These are phyloP conservation scores for Pythium volutum DNA, from an alignment of 352 stramenopile genomes.

Conservation along the genomic window DNA sequence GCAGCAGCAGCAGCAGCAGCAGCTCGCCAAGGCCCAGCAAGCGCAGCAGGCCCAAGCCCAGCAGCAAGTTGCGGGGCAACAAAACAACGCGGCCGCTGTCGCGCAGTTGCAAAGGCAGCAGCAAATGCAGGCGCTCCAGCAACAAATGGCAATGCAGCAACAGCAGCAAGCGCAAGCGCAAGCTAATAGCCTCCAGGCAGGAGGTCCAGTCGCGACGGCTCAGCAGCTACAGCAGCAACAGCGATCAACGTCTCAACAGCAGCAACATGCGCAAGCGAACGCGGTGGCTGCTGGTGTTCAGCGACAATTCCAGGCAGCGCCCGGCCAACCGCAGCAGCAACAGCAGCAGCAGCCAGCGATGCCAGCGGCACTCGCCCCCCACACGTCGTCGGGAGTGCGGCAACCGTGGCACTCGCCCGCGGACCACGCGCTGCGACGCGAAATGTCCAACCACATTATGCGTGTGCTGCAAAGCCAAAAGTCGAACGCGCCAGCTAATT, in stretches of 20 bases:
- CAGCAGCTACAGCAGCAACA: slow-evolving; percentile 13
- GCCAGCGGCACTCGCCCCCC: slow-evolving; percentile 2
- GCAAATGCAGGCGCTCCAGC: slow-evolving; percentile 27
- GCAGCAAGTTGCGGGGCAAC: background rate
- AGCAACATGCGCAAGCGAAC: background rate
- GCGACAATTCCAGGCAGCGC: slow-evolving; percentile 9
- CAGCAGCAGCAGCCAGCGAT: background rate
- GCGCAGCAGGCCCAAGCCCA: slow-evolving; percentile 12
- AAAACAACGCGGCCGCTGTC: slow-evolving; percentile 15
- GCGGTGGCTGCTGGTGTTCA: background rate
- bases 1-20: slow-evolving; percentile 17
- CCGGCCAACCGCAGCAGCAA: background rate
- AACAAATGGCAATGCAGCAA: slow-evolving; percentile 31
- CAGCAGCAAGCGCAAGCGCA: background rate
- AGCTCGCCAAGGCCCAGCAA: slow-evolving; percentile 21
- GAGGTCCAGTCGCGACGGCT: slow-evolving; percentile 11
- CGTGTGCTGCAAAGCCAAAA: slow-evolving; percentile 94
- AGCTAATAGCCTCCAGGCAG: slow-evolving; percentile 1
- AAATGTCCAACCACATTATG: slow-evolving; percentile 92
- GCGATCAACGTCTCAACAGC: slow-evolving; percentile 8
- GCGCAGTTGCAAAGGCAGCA: slow-evolving; percentile 28
- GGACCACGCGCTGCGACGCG: slow-evolving; percentile 69
- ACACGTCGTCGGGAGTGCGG: slow-evolving; percentile 18
- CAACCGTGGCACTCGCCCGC: slow-evolving; percentile 68
- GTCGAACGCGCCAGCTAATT: slow-evolving; percentile 94